Percentiles rank a stretch among this genome's conserved stretches.
Conservation (phyloP, 1,139 yeast genomes). For the Pichia sp. region DNA sequence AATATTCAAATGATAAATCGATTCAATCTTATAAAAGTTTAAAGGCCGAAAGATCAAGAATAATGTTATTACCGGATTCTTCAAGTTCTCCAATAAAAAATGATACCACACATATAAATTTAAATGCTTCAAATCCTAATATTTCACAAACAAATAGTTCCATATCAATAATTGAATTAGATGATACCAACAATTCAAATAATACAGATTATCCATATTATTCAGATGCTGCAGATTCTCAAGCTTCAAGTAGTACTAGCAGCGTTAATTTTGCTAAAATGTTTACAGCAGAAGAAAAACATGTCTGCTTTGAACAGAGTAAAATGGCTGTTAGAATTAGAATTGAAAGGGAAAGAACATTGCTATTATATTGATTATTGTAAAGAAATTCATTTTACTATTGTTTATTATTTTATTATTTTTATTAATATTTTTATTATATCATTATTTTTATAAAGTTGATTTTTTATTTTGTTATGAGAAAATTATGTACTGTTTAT, state of each 20-base stretch:
- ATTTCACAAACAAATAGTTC: background rate
- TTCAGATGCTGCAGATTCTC: slow-evolving; percentile 19
- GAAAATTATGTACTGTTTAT: too few relatives aligned
- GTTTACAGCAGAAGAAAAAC: slow-evolving; percentile 24
- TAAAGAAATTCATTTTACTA: too few relatives aligned
- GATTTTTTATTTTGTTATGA: too few relatives aligned
- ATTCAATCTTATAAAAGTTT: slow-evolving; percentile 18
- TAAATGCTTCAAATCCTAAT: too few relatives aligned
- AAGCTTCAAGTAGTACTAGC: slow-evolving; percentile 16
- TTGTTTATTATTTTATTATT: too few relatives aligned
- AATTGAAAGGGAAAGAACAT: slow-evolving; percentile 27
- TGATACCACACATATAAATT: background rate
- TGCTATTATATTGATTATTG: background rate
- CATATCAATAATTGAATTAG: slow-evolving; percentile 2
- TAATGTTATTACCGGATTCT: slow-evolving; percentile 8
- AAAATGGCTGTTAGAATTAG: slow-evolving; percentile 29
- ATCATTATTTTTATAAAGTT: too few relatives aligned
- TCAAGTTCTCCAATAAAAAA: slow-evolving; percentile 4
- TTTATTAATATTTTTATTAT: too few relatives aligned
- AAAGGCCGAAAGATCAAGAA: slow-evolving; percentile 18
- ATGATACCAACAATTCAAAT: slow-evolving; percentile 3
- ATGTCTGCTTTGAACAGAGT: slow-evolving; percentile 26
- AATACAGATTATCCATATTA: slow-evolving; percentile 9
- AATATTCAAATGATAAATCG: slow-evolving; percentile 9
- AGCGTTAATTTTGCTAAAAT: slow-evolving; percentile 11